These are phyloP conservation scores for Acorus gramineus DNA, from an alignment of 106 monocot species.

Conservation along the genomic window DNA sequence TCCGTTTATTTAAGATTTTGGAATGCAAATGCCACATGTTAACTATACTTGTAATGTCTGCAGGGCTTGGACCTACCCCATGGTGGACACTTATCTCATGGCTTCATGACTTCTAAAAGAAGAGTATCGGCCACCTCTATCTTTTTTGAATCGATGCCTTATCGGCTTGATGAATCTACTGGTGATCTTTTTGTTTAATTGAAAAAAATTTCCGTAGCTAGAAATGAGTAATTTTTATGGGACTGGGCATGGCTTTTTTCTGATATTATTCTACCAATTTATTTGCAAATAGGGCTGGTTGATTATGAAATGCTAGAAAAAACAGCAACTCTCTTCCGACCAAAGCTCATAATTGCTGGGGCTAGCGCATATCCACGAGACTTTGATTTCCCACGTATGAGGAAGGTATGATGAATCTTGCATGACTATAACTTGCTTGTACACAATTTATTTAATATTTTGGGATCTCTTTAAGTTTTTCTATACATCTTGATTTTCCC, in stretches of 20 bases:
- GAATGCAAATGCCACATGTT: not conserved
- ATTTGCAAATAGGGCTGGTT: constrained; percentile 14
- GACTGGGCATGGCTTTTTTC: not conserved
- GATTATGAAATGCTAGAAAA: constrained; percentile 40
- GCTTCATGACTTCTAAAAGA: constrained; percentile 35
- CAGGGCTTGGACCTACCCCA: constrained; percentile 37
- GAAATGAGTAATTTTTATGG: not conserved
- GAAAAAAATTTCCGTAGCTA: too few relatives aligned
- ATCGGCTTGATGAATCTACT: constrained; percentile 37
- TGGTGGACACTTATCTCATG: constrained; percentile 40
- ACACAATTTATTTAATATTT: too few relatives aligned
- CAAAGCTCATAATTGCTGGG: constrained; percentile 34
- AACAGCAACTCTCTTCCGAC: constrained; percentile 30
- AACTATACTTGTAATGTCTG: not conserved
- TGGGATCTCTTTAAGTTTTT: not conserved
- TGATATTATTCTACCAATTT: not conserved
- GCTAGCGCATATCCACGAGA: constrained; percentile 36
- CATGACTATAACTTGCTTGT: too few relatives aligned
- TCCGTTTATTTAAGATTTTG: too few relatives aligned
- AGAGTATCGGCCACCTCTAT: constrained; percentile 31
- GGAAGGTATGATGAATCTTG: constrained; percentile 13
- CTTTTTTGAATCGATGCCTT: constrained; percentile 39
- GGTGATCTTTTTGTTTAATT: constrained; percentile 1
- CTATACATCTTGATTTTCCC: not conserved
- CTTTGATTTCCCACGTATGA: constrained; percentile 36